A percentile compares a stretch with the other conserved stretches of the same genome.
phyloP scores from a whole-genome alignment of 306 rosid genomes.

The Myrica gale region DNA sequence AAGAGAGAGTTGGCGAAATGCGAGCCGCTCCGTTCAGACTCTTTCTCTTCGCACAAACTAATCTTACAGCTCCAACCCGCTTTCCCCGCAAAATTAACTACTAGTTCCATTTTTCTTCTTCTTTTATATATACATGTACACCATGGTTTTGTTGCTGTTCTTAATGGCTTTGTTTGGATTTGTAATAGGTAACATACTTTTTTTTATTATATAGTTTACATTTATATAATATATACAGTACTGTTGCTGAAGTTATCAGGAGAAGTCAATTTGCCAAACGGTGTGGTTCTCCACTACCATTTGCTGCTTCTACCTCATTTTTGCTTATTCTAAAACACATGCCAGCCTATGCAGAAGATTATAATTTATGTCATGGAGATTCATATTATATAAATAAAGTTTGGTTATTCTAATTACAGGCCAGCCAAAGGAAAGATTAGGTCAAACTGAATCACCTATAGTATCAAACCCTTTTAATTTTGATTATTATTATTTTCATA shows the following conservation, averaged over 20 bases:
- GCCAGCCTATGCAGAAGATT: neutral
- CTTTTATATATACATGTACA: neutral
- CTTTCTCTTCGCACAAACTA: neutral
- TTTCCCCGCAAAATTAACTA: neutral
- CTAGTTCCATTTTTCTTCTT: no score
- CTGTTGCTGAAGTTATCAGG: neutral
- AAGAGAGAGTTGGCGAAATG: conserved; percentile 37
- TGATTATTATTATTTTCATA: no score
- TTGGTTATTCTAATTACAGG: neutral
- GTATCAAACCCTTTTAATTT: neutral
- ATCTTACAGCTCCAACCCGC: conserved; percentile 13
- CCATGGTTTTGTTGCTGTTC: neutral
- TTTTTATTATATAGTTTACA: neutral
- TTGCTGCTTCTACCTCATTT: neutral
- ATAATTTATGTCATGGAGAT: neutral
- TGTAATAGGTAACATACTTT: neutral
- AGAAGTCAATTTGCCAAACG: conserved; percentile 6
- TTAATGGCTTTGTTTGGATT: neutral
- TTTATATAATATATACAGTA: neutral
- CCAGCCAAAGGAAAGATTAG: neutral
- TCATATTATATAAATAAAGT: no score
- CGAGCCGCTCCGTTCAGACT: conserved; percentile 46
- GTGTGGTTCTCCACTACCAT: neutral
- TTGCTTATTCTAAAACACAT: neutral
- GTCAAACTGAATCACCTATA: neutral